These are phyloP conservation scores for Eimeria maxima DNA, from an alignment of 169 alveolate species.

Conservation along the genomic window DNA sequence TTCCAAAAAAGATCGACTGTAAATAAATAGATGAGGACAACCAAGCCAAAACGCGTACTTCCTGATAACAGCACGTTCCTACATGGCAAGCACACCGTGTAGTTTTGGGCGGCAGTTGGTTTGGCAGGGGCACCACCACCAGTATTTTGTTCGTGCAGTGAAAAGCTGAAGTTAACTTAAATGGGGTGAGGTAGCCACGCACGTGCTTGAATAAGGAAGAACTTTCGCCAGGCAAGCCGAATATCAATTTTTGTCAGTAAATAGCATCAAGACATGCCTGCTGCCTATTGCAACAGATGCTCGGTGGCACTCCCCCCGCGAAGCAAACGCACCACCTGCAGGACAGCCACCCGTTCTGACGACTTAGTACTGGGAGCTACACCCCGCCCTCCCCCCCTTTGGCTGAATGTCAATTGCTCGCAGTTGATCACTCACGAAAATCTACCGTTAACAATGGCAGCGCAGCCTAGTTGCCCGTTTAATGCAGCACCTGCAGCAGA, in stretches of 20 bases:
- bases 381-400: neutral
- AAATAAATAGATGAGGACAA: neutral
- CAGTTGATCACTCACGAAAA: too few relatives aligned
- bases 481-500: too few relatives aligned
- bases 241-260: neutral
- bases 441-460: too few relatives aligned
- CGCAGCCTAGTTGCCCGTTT: too few relatives aligned
- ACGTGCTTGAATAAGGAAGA: neutral
- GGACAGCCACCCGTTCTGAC: neutral
- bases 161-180: neutral
- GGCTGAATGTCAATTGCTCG: too few relatives aligned
- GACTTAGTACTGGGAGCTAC: neutral
- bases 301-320: neutral
- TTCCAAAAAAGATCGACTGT: neutral
- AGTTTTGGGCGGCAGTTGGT: neutral
- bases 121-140: neutral
- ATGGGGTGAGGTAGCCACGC: neutral
- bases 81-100: neutral
- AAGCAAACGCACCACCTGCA: conserved; percentile 1
- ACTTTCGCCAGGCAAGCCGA: neutral
- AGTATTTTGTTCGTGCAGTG: neutral
- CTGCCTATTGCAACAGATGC: neutral
- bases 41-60: neutral
- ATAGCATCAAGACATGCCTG: neutral
- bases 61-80: neutral